Percentiles rank a stretch among this genome's conserved stretches.
Conservation (phyloP, 495 filamentous ascomycete genomes). For the Aspergillus conjunctus region DNA sequence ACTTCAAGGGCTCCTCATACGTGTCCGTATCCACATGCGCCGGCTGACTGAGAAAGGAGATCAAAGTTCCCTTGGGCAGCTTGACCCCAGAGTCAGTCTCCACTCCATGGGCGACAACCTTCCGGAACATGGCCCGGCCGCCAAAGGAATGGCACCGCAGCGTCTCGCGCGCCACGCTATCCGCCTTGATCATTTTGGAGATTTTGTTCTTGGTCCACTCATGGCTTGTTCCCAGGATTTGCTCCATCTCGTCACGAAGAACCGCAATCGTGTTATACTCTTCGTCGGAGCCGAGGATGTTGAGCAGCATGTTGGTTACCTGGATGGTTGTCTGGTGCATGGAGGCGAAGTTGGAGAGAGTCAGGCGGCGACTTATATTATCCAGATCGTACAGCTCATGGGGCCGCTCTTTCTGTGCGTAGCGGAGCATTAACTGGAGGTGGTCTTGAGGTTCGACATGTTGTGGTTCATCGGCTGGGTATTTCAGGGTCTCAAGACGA, state of each 20-base stretch:
- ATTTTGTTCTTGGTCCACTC: slow-evolving; percentile 38
- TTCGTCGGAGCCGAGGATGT: slow-evolving; percentile 41
- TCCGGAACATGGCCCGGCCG: slow-evolving; percentile 32
- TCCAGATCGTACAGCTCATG: slow-evolving; percentile 33
- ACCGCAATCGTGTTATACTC: slow-evolving; percentile 39
- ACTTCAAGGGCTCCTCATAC: slow-evolving; percentile 33
- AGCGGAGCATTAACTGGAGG: slow-evolving; percentile 42
- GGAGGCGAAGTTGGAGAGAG: slow-evolving; percentile 49
- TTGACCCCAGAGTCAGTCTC: slow-evolving; percentile 31
- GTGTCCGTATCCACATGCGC: slow-evolving; percentile 33
- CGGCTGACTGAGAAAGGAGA: slow-evolving; percentile 33
- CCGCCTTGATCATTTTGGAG: slow-evolving; percentile 34
- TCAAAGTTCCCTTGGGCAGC: slow-evolving; percentile 35
- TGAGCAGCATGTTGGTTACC: slow-evolving; percentile 46
- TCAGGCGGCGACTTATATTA: slow-evolving; percentile 37
- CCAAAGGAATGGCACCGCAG: slow-evolving; percentile 39
- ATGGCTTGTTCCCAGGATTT: slow-evolving; percentile 17
- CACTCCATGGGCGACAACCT: slow-evolving; percentile 30
- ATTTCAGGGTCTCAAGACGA: slow-evolving; percentile 26
- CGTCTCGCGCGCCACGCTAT: slow-evolving; percentile 47
- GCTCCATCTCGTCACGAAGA: slow-evolving; percentile 35
- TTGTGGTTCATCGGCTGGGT: slow-evolving; percentile 24
- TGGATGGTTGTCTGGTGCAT: slow-evolving; percentile 55
- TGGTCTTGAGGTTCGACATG: slow-evolving; percentile 33
- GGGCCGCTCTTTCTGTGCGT: slow-evolving; percentile 32